Evolutionary conservation across 768 basidiomycete species (phyloP), one percentile per base, ranked within the genome.

Genomic region (Lyophyllum semitale): DNA sequence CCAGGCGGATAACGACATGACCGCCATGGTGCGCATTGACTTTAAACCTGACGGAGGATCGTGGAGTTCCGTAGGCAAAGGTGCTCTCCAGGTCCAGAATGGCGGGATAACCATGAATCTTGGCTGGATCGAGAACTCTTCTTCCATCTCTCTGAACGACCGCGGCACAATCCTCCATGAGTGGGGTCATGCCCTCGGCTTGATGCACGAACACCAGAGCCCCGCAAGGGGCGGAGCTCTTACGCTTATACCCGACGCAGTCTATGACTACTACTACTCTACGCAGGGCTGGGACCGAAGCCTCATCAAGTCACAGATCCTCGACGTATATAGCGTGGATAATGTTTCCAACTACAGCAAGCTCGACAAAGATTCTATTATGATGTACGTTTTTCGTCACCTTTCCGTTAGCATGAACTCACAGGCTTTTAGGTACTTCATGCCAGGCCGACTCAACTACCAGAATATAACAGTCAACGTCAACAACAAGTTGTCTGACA

Each of bases 141-240:
- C 38, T 7, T 20, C 38, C 8, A 8, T 59, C 20, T 48, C 59
- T 23, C 44, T 18, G 18, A 42, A 48, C 13, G 63, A 63, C 38
- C 52, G 55, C n/a, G 64, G 51, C 9, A 61, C 58, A 17, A 63
- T 67, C 42, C 61, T 66, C 7, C 68, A 69, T 50, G 63, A 67
- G 38, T 66, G 67, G 48, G 68, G 68, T 2, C 68, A 67, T 27
- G 63, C 48, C 8, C 61, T 69, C 4, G 68, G 67, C 0, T 22
- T 66, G 32, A 48, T 67, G 45, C 64, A 67, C 33, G 66, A 67
- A 44, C 68, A 69, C 43, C 66, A 67, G 45, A 67, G 66, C 37
- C 63, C 66, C 8, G 60, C 61, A 1, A 58, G 65, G 4, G 56
- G 50, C 25, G 57, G 49, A 2, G 54, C 32, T 8, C 32, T 67